A percentile compares a stretch with the other conserved stretches of the same genome.
These are phyloP conservation scores for Metschnikowia cubensis DNA, from an alignment of 805 yeast genomes.

Conservation along the genomic window DNA sequence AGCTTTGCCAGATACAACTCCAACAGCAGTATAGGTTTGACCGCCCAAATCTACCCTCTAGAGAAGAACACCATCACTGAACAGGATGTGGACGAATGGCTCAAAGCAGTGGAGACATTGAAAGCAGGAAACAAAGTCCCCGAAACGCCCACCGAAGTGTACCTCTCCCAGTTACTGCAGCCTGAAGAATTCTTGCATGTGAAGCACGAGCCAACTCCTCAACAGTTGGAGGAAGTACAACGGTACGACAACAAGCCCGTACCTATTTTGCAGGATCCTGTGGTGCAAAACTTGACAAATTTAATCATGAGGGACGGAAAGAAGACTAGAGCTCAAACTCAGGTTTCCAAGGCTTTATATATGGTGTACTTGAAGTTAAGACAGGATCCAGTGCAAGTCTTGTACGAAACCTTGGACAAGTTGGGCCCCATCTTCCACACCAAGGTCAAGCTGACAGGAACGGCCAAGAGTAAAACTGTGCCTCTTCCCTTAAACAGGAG, in stretches of 20 bases:
- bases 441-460: conserved; percentile 74
- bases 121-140: conserved; percentile 31
- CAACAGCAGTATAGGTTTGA: conserved; percentile 17
- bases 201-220: conserved; percentile 55
- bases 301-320: conserved; percentile 91
- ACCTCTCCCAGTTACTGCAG: conserved; percentile 35
- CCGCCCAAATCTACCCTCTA: conserved; percentile 37
- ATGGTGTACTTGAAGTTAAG: conserved; percentile 69
- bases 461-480: conserved; percentile 74
- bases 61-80: conserved; percentile 36
- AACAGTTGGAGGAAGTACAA: conserved; percentile 58
- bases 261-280: conserved; percentile 65
- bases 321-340: conserved; percentile 73
- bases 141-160: conserved; percentile 34
- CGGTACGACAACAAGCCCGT: conserved; percentile 47
- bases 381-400: conserved; percentile 71
- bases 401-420: conserved; percentile 70
- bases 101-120: conserved; percentile 40
- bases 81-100: conserved; percentile 45
- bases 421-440: conserved; percentile 83
- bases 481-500: conserved; percentile 81
- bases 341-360: conserved; percentile 73
- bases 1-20: conserved; percentile 7
- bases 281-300: conserved; percentile 72
- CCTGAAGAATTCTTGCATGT: conserved; percentile 32